phyloP scores from a whole-genome alignment of 768 basidiomycete species.

The Boletus coccyginus region DNA sequence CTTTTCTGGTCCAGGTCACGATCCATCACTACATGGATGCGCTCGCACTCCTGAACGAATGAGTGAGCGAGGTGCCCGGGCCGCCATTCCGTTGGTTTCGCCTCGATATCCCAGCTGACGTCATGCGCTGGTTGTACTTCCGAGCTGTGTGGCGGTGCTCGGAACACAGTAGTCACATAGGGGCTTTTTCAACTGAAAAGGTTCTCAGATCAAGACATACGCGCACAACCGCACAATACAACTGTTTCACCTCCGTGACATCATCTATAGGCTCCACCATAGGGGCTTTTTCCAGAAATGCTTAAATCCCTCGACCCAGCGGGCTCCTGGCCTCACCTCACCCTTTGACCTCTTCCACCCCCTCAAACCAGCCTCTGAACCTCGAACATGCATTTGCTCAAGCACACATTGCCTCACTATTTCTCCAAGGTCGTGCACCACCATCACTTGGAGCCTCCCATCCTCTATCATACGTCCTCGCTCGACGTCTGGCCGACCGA shows the following conservation, averaged over 20 bases:
- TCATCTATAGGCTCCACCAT: not conserved
- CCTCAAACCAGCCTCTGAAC: too few relatives aligned
- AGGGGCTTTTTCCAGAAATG: not conserved
- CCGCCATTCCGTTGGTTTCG: too few relatives aligned
- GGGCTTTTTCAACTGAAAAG: not conserved
- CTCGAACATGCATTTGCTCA: not conserved
- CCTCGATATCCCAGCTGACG: not conserved
- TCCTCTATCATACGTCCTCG: slow-evolving; percentile 7
- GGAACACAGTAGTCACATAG: not conserved
- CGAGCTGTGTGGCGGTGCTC: not conserved
- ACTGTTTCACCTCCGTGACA: not conserved
- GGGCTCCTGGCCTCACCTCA: too few relatives aligned
- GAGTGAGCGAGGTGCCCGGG: too few relatives aligned
- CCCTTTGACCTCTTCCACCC: too few relatives aligned
- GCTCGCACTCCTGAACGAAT: too few relatives aligned
- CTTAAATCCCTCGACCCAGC: not conserved
- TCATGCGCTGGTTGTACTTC: not conserved
- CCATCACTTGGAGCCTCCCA: not conserved
- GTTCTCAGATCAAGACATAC: too few relatives aligned
- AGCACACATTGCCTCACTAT: slow-evolving; percentile 1
- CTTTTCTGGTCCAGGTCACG: too few relatives aligned
- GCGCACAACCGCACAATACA: too few relatives aligned
- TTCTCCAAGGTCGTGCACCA: slow-evolving; percentile 11
- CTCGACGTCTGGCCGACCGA: slow-evolving; percentile 12
- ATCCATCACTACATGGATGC: too few relatives aligned